Conservation (phyloP, 2,329 filamentous ascomycete genomes). For the Triangularia setosa region DNA sequence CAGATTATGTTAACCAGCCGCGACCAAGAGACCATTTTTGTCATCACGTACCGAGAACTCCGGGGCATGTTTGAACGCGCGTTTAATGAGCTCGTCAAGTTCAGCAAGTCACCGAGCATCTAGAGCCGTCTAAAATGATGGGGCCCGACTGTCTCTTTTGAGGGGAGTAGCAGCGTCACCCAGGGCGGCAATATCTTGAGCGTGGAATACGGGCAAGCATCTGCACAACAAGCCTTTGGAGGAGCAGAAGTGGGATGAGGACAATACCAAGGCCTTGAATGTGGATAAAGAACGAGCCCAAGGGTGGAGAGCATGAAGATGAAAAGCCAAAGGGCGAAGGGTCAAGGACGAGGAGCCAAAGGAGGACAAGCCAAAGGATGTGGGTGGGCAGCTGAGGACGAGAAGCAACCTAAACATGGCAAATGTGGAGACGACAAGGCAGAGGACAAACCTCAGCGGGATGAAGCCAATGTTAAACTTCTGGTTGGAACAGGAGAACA, state of each 20-base stretch:
- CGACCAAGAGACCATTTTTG: slow-evolving; percentile 84
- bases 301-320: not conserved
- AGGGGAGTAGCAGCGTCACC: too few relatives aligned
- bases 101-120: slow-evolving; percentile 26
- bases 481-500: too few relatives aligned
- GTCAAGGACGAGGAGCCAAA: not conserved
- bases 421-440: too few relatives aligned
- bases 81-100: slow-evolving; percentile 56
- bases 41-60: slow-evolving; percentile 87
- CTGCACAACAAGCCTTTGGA: not conserved
- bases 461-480: too few relatives aligned
- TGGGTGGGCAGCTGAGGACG: too few relatives aligned
- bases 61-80: slow-evolving; percentile 59
- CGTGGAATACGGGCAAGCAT: not conserved
- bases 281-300: not conserved
- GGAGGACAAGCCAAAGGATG: not conserved
- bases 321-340: not conserved
- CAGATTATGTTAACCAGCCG: slow-evolving; percentile 80
- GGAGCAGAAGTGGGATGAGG: not conserved
- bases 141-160: too few relatives aligned
- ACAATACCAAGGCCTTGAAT: not conserved
- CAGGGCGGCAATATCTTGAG: not conserved
- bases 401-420: too few relatives aligned
- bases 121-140: not conserved
- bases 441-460: too few relatives aligned